These are phyloP conservation scores for Capronia americana DNA, from an alignment of 2,329 filamentous ascomycete genomes.

Conservation along the genomic window DNA sequence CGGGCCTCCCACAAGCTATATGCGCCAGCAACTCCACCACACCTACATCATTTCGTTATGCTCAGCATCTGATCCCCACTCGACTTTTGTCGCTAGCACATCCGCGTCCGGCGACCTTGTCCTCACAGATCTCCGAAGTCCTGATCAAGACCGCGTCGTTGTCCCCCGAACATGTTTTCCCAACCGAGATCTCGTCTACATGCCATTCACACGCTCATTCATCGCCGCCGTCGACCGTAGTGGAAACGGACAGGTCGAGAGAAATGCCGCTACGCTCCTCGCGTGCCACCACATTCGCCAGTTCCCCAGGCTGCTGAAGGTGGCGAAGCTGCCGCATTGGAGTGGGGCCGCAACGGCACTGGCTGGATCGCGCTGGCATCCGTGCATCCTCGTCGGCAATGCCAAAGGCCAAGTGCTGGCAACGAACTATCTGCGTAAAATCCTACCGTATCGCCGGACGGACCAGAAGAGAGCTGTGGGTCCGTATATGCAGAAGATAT, in stretches of 20 bases:
- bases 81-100: constrained; percentile 59
- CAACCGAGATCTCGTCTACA: constrained; percentile 58
- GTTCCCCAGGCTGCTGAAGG: constrained; percentile 49
- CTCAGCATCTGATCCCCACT: constrained; percentile 59
- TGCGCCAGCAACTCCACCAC: constrained; percentile 43
- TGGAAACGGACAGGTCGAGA: constrained; percentile 28
- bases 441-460: constrained; percentile 45
- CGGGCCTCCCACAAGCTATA: constrained; percentile 16
- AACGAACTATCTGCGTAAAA: constrained; percentile 59
- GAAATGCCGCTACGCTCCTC: constrained; percentile 29
- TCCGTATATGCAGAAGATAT: constrained; percentile 63
- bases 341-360: constrained; percentile 44
- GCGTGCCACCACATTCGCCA: constrained; percentile 36
- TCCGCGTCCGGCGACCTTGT: constrained; percentile 62
- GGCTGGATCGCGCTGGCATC: constrained; percentile 55
- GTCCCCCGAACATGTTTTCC: constrained; percentile 50
- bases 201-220: constrained; percentile 61
- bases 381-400: constrained; percentile 60
- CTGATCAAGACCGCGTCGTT: constrained; percentile 30
- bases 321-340: constrained; percentile 54
- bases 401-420: constrained; percentile 59
- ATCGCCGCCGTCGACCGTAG: constrained; percentile 42
- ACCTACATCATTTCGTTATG: constrained; percentile 55
- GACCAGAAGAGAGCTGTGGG: constrained; percentile 42
- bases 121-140: constrained; percentile 61